These are phyloP conservation scores for Ramularia collo-cygni DNA, from an alignment of 2,329 filamentous ascomycete genomes.

Conservation along the genomic window DNA sequence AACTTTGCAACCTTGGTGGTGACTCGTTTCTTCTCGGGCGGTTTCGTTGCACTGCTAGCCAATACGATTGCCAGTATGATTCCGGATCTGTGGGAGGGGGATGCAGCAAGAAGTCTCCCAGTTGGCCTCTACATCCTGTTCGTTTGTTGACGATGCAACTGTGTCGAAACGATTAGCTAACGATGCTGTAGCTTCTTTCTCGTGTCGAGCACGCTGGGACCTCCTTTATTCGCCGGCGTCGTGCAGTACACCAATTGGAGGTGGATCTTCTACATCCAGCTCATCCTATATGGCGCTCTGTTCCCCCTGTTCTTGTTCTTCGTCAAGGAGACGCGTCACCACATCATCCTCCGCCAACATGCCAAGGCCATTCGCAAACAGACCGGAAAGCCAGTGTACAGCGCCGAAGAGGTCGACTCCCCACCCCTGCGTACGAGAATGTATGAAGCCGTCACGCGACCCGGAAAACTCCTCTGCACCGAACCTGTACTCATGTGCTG, in stretches of 20 bases:
- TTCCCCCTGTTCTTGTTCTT: constrained; percentile 35
- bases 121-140: constrained; percentile 31
- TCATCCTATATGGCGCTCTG: constrained; percentile 40
- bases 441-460: constrained; percentile 26
- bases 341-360: constrained; percentile 39
- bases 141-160: not conserved
- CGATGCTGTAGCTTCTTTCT: constrained; percentile 22
- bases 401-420: constrained; percentile 31
- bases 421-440: constrained; percentile 30
- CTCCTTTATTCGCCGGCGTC: constrained; percentile 31
- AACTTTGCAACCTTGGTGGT: constrained; percentile 34
- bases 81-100: constrained; percentile 33
- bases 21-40: constrained; percentile 33
- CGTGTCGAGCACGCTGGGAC: constrained; percentile 30
- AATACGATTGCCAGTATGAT: constrained; percentile 33
- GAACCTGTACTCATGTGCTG: constrained; percentile 45
- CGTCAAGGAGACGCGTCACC: constrained; percentile 42
- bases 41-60: constrained; percentile 30
- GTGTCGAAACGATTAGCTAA: not conserved
- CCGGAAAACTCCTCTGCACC: constrained; percentile 39
- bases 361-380: constrained; percentile 31
- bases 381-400: constrained; percentile 21
- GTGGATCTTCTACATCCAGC: constrained; percentile 36
- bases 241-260: constrained; percentile 29
- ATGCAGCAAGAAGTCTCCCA: constrained; percentile 28